These are phyloP conservation scores for Fusarium sp. DNA, from an alignment of 2,329 filamentous ascomycete genomes.

Conservation along the genomic window DNA sequence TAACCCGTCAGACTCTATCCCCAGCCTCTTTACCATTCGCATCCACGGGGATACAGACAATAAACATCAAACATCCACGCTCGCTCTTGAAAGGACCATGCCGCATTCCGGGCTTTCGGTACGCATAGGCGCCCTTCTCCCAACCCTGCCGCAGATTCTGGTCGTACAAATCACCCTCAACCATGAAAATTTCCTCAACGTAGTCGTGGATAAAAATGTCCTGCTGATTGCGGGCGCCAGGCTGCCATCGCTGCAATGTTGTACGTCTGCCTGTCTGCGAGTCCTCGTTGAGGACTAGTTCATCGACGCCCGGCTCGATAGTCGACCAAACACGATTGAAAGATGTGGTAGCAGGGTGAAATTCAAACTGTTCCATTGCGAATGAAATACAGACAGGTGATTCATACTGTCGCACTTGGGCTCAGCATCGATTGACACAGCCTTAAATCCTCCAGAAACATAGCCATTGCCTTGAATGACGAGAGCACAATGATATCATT, in stretches of 20 bases:
- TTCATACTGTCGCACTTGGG: background rate
- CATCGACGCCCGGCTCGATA: conserved; percentile 48
- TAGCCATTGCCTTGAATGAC: background rate
- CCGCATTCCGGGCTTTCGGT: conserved; percentile 52
- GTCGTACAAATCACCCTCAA: conserved; percentile 50
- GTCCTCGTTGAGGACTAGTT: conserved; percentile 50
- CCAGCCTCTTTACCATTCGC: conserved; percentile 14
- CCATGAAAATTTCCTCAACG: conserved; percentile 51
- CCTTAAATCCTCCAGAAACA: conserved; percentile 1
- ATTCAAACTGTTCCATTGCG: conserved; percentile 44
- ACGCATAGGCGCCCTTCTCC: conserved; percentile 51
- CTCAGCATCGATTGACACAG: background rate
- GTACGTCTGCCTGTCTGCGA: conserved; percentile 41
- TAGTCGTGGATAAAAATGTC: conserved; percentile 49
- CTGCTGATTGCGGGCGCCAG: conserved; percentile 41
- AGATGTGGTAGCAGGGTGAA: conserved; percentile 37
- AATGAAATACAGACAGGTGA: background rate
- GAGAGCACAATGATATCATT: conserved; percentile 6
- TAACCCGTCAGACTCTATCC: conserved; percentile 1
- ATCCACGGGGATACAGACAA: conserved; percentile 37
- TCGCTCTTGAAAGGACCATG: conserved; percentile 51
- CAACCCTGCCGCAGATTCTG: conserved; percentile 44
- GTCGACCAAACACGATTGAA: conserved; percentile 35
- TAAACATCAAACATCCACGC: conserved; percentile 48
- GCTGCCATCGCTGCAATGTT: conserved; percentile 50